Base-by-base conservation (phyloP, 1,284 basidiomycete genomes). In the Cryptococcus jaspeensis region DNA sequence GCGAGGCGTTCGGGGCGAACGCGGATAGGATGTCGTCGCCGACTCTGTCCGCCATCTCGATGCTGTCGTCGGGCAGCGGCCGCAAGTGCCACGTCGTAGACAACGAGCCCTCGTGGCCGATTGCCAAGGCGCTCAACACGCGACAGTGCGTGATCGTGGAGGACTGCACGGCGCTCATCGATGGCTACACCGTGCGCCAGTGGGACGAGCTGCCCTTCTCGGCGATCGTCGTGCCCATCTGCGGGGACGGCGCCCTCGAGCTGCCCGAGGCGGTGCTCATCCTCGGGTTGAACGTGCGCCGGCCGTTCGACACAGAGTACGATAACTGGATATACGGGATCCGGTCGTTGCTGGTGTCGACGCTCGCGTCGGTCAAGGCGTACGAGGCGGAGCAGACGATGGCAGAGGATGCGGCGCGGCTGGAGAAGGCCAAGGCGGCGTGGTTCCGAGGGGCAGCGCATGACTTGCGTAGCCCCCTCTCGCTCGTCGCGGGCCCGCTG, bases 371-470 rank as follows among this genome's bases (percentile, higher is more conserved):
- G 5, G 76, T 78, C 2, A 65, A 71, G 45, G 70, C 73, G 0
- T 62, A 65, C 32, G 76, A 80, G 58, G 63, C 67, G 15, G 78
- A 80, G 55, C 55, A 62, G 9, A 52, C 59, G 23, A 66, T 74
- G 16, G 66, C 69, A 1, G 74, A 76, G 28, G 74, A 78, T 43
- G 62, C 67, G 16, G 66, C 73, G 20, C 63, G 67, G 18, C 74
- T 81, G 56, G 78, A 79, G 44, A 60, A 64, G 15, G 78, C 78
- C 3, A 77, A 77, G 56, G 60, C 67, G 3, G 64, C 70, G 9
- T 76, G 75, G 71, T 74, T 77, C 63, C 63, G 66, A 23, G 74
- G 72, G 22, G 73, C 77, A 1, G 73, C 72, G 1, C 78, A 79
- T 60, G 78, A 80, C 61, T 64, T 80, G 9, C 55, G 72, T 25